Base-by-base conservation (phyloP, 2,329 filamentous ascomycete genomes). In the Paracorniculantispora psalliotae region DNA sequence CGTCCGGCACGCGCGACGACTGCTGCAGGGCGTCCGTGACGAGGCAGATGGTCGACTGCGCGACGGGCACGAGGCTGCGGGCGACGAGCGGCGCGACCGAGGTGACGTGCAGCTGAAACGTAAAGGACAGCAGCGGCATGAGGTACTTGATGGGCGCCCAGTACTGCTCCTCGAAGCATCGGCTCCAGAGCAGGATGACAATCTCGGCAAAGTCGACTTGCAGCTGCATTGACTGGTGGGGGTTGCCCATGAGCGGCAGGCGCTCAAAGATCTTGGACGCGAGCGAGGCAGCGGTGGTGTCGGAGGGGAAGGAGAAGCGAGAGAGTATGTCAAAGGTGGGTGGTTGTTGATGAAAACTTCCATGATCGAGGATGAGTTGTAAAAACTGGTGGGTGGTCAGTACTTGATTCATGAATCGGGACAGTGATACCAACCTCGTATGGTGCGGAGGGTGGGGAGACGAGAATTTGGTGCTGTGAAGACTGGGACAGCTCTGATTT, bases 311-410 rank as follows among this genome's bases (percentile, higher is more conserved):
- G 4, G 77, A 70, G 69, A 86, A 84, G 49, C 82, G 83, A 8
- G 86, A 80, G 17, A 93, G 75, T 2, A 82, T 78, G 65, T 93
- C 89, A 48, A 93, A 82, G 0, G 85, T 86, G 17, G 87, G 79
- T 2, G 85, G 80, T 44, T 82, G 79, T 17, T 79, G 77, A 48
- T 78, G 78, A 0, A 77, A 74, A 17, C 80, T 76, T 9, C 79
- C 80, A 63, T 91, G 85, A 61, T 87, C 83, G 1, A 91, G 75
- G 2, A 90, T 77, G 1, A 85, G 79, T 63, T 85, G 85, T 41
- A 90, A 68, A 60, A 83, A 83, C 81, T 84, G 15, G 39, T 4
- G 5, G 7, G 35, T 23, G 35, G 26, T 73, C 59, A 71, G 71
- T 63, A 46, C 53, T 46, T 28, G 2, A 25, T n/a, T 1, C 15